Base-by-base conservation (phyloP, 345 rosid species). In the Hibiscus mutabilis region DNA sequence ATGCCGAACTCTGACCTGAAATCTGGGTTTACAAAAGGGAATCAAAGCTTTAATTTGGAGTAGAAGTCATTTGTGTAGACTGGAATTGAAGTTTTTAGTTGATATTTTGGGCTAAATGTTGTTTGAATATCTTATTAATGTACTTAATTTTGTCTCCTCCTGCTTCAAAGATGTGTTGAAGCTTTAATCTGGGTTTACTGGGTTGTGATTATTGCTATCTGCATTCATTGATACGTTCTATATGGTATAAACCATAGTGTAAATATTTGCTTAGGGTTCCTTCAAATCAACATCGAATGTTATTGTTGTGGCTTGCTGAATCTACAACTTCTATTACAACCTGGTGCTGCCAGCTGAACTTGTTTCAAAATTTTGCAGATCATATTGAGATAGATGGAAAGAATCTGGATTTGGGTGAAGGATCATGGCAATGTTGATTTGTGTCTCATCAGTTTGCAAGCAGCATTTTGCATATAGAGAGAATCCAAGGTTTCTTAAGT, bases 281-380 rank as follows among this genome's bases (percentile, higher is more conserved):
- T 37, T 37, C 10, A 37, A 37, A 37, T 8, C 42, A 1, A 37
- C 42, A 37, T 37, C 42, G 42, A 37, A 3, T 46, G 0, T 11
- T 24, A 9, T 33, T 33, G 55, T 66, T 2, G 24, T 4, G 5
- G 42, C 21, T 0, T 25, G 44, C 6, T 51, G 57, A 25, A 47
- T 51, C 59, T 29, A 9, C n/a, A 49, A 27, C 27, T 53, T 55
- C 3, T 21, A 12, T 8, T 46, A 12, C 18, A 55, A 13, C 12
- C 47, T 33, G 0, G 3, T 40, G 55, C 40, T 67, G n/a, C 8
- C 16, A 44, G 57, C 27, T 63, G 46, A 56, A 29, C 61, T 75
- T 72, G 22, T 59, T 29, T 22, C 21, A 29, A n/a, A 42, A 71
- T 66, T 46, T 68, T 71, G 68, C 79, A 78, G 84, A 63, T 68